Conservation (phyloP, 192 early-diverging fungal genomes). For the Podochytrium sp. region DNA sequence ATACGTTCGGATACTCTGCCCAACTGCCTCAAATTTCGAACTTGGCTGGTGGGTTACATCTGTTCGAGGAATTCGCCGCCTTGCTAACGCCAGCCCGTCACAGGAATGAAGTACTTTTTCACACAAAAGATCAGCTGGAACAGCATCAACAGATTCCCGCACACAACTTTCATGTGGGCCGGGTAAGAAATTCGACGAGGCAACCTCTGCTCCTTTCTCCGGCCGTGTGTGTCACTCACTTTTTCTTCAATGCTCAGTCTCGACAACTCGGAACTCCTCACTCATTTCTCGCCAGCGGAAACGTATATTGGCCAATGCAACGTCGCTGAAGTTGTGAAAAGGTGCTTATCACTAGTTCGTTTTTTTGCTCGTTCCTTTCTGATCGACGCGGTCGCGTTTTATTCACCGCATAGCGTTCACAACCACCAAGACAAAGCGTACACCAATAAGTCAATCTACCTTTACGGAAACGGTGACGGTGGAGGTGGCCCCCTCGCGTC, state of each 20-base stretch:
- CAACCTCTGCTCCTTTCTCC: no score
- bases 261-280: slow-evolving; percentile 81
- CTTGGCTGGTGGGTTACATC: slow-evolving; percentile 51
- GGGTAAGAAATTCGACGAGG: no score
- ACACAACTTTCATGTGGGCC: slow-evolving; percentile 94
- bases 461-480: slow-evolving; percentile 98
- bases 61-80: neutral
- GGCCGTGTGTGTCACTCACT: no score
- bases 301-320: slow-evolving; percentile 75
- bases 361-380: neutral
- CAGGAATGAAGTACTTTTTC: slow-evolving; percentile 86
- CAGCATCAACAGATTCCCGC: slow-evolving; percentile 97
- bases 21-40: slow-evolving; percentile 90
- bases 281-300: slow-evolving; percentile 90
- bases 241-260: slow-evolving; percentile 42
- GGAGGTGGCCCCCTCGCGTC: slow-evolving; percentile 82
- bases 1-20: slow-evolving; percentile 38
- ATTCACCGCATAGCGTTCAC: slow-evolving; percentile 54
- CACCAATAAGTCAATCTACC: slow-evolving; percentile 81
- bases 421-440: slow-evolving; percentile 90
- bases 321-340: slow-evolving; percentile 58
- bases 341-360: no score
- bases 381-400: neutral
- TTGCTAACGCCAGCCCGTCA: neutral
- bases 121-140: slow-evolving; percentile 99